These are phyloP conservation scores for Kodamaea sp. DNA, from an alignment of 1,139 yeast species.

Conservation along the genomic window DNA sequence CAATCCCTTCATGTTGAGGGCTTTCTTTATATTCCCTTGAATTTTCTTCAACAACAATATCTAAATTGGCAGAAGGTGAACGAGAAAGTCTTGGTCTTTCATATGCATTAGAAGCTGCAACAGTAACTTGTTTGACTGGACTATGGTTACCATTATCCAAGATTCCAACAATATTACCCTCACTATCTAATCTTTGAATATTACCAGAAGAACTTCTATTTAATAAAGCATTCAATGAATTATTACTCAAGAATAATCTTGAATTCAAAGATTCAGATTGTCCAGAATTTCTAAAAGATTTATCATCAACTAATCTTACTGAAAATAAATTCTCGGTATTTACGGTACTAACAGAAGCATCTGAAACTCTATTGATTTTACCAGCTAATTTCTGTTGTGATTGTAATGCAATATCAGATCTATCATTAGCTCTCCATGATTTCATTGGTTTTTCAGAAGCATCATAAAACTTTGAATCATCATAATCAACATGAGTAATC, in stretches of 20 bases:
- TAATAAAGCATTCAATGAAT: slow-evolving; percentile 28
- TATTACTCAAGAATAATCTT: slow-evolving; percentile 26
- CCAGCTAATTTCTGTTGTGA: slow-evolving; percentile 11
- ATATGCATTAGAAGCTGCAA: slow-evolving; percentile 5
- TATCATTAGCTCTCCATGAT: slow-evolving; percentile 70
- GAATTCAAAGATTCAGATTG: slow-evolving; percentile 27
- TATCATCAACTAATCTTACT: slow-evolving; percentile 69
- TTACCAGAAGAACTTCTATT: slow-evolving; percentile 41
- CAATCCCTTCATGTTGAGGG: slow-evolving; percentile 5
- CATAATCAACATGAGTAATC: slow-evolving; percentile 36
- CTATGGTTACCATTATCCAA: slow-evolving; percentile 14
- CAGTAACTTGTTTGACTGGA: too few species aligned
- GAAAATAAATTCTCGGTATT: slow-evolving; percentile 81
- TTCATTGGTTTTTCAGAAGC: slow-evolving; percentile 45
- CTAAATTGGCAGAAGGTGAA: slow-evolving; percentile 29
- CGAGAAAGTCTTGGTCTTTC: slow-evolving; percentile 20
- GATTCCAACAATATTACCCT: slow-evolving; percentile 46
- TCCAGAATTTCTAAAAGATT: slow-evolving; percentile 27
- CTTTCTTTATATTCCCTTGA: slow-evolving; percentile 19
- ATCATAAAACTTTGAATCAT: slow-evolving; percentile 25
- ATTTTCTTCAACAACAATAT: slow-evolving; percentile 32
- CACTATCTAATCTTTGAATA: slow-evolving; percentile 50
- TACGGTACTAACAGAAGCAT: slow-evolving; percentile 76
- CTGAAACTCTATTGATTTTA: slow-evolving; percentile 39
- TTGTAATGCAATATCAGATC: slow-evolving; percentile 21